Evolutionary conservation across 257 asterid genomes (phyloP).

Genomic region (Apocynum venetum): DNA sequence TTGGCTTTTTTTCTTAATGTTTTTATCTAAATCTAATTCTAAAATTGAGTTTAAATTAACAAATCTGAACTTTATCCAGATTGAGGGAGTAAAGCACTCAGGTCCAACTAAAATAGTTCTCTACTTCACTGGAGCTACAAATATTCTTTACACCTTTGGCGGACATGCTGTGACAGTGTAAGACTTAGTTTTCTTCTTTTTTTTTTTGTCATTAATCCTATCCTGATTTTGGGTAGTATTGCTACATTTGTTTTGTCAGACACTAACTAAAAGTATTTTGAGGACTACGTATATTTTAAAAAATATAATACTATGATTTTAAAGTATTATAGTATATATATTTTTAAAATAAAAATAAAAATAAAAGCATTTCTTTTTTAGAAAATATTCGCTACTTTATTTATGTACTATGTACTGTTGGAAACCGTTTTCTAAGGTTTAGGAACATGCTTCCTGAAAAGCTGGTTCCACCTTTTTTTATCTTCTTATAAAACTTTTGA

Average conservation of each 20-base stretch:
- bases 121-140: constrained; percentile 88
- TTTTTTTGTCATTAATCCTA: too few relatives aligned
- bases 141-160: constrained; percentile 86
- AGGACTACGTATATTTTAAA: too few relatives aligned
- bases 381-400: too few relatives aligned
- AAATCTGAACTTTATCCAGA: constrained; percentile 31
- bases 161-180: constrained; percentile 94
- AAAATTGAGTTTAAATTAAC: background rate
- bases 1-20: constrained; percentile 26
- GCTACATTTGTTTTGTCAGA: too few relatives aligned
- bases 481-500: background rate
- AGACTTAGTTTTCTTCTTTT: constrained; percentile 9
- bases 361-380: too few relatives aligned
- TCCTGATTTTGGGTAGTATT: too few relatives aligned
- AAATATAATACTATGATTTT: constrained; percentile 8
- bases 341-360: too few relatives aligned
- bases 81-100: constrained; percentile 74
- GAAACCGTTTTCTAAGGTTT: constrained; percentile 21
- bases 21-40: background rate
- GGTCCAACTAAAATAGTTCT: constrained; percentile 79
- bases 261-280: too few relatives aligned
- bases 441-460: constrained; percentile 38
- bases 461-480: constrained; percentile 20
- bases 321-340: too few relatives aligned
- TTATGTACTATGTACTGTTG: constrained; percentile 3